phyloP scores from a whole-genome alignment of 306 rosid species.

The Datisca glomerata region DNA sequence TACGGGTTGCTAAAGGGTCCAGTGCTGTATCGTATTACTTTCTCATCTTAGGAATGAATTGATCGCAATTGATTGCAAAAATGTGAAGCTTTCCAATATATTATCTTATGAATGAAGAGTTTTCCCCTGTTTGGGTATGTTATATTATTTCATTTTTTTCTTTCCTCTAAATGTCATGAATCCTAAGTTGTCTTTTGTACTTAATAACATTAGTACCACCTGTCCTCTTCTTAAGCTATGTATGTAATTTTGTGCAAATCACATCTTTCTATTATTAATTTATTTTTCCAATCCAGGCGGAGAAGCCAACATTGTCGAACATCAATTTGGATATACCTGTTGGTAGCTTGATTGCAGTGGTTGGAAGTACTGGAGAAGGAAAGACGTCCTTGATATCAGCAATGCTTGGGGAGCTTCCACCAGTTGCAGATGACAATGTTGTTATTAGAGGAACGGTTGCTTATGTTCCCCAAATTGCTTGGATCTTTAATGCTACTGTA shows the following conservation, averaged over 20 bases:
- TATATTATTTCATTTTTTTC: too few relatives aligned
- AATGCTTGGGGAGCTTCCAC: conserved; percentile 50
- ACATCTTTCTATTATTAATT: conserved; percentile 39
- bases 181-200: background rate
- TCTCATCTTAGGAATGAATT: too few relatives aligned
- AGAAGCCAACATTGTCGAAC: background rate
- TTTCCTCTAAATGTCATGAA: conserved; percentile 6
- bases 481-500: conserved; percentile 44
- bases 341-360: conserved; percentile 50
- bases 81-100: too few relatives aligned
- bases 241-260: conserved; percentile 3
- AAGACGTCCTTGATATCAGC: conserved; percentile 45
- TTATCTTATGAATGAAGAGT: too few relatives aligned
- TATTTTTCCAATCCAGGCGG: conserved; percentile 1
- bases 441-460: conserved; percentile 35
- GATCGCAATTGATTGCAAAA: too few relatives aligned
- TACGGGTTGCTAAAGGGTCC: too few relatives aligned
- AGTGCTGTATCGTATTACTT: too few relatives aligned
- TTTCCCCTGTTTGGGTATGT: too few relatives aligned
- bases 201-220: background rate
- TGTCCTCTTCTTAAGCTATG: background rate
- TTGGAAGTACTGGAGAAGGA: conserved; percentile 55
- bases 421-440: conserved; percentile 27
- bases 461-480: conserved; percentile 40
- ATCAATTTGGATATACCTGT: conserved; percentile 7